Evolutionary conservation across 257 asterid genomes (phyloP), one percentile per base, ranked within the genome.

Genomic region (Buddleja alternifolia): DNA sequence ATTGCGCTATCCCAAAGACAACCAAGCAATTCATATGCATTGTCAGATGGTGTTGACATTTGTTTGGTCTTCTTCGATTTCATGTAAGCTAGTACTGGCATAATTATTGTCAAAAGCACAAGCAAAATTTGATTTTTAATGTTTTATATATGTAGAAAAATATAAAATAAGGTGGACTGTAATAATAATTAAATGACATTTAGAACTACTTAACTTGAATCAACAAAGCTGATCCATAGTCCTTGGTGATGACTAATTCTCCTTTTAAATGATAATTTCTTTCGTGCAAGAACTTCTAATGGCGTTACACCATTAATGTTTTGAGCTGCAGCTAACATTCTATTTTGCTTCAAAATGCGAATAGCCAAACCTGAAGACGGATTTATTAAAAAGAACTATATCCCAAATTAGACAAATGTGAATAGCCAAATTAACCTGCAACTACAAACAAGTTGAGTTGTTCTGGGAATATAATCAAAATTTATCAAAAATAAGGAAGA

Each of bases 211-310:
- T n/a, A n/a, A n/a, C n/a, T n/a, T n/a, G n/a, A n/a, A n/a, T n/a
- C n/a, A n/a, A n/a, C n/a, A n/a, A n/a, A n/a, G 15, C 6, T 29
- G 59, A n/a, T 10, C 67, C 72, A 44, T 7, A 24, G 37, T 14
- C 58, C 66, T 32, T 24, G 45, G 1, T 19, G 44, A 20, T 1
- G n/a, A n/a, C n/a, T n/a, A n/a, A n/a, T 52, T 50, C 15, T 55
- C 42, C 41, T 36, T 37, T 24, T 36, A 45, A 72, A 76, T 20
- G 71, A 73, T n/a, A 25, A 59, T 0, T 82, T 75, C 15, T 60
- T 76, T 23, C 70, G 40, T 21, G 85, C 85, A 29, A 80, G 80
- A 37, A 65, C 80, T 36, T 58, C 46, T 36, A 80, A 40, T 5
- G 85, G 67, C n/a, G 76, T 75, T 20, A 59, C 47, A 0, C 66